These are phyloP conservation scores for Neurospora intermedia DNA, from an alignment of 495 filamentous ascomycete genomes.

Conservation along the genomic window DNA sequence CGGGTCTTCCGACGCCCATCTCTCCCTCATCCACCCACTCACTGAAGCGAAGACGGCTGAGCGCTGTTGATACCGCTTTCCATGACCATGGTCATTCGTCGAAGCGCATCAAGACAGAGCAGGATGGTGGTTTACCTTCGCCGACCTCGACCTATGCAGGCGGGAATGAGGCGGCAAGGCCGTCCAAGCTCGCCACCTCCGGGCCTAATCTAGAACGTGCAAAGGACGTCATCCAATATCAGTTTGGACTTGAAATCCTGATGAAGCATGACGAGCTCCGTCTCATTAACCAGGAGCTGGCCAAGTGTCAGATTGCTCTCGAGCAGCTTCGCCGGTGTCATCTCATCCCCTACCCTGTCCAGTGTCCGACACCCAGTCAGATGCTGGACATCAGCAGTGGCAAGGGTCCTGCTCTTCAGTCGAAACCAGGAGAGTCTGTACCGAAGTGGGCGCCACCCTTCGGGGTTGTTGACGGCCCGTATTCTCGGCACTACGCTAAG, in stretches of 20 bases:
- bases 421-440: constrained; percentile 45
- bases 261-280: constrained; percentile 90
- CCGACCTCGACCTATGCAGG: constrained; percentile 19
- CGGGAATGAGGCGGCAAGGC: constrained; percentile 4
- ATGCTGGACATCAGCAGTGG: constrained; percentile 59
- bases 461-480: constrained; percentile 84
- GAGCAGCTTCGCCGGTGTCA: constrained; percentile 90
- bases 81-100: constrained; percentile 3
- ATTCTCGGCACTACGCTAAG: constrained; percentile 83
- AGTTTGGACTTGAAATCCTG: constrained; percentile 84
- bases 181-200: constrained; percentile 11
- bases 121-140: constrained; percentile 23
- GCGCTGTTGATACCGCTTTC: constrained; percentile 16
- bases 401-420: constrained; percentile 51
- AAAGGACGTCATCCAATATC: constrained; percentile 65
- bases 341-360: constrained; percentile 74
- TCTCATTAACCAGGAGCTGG: constrained; percentile 90
- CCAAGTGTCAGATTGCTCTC: constrained; percentile 89
- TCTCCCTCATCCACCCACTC: constrained; percentile 11
- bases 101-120: constrained; percentile 29
- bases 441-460: constrained; percentile 67
- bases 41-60: constrained; percentile 27
- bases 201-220: constrained; percentile 30
- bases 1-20: constrained; percentile 6
- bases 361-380: constrained; percentile 47